Evolutionary conservation across 2,329 filamentous ascomycete genomes (phyloP).

Genomic region (Daldinia eschscholtzii): DNA sequence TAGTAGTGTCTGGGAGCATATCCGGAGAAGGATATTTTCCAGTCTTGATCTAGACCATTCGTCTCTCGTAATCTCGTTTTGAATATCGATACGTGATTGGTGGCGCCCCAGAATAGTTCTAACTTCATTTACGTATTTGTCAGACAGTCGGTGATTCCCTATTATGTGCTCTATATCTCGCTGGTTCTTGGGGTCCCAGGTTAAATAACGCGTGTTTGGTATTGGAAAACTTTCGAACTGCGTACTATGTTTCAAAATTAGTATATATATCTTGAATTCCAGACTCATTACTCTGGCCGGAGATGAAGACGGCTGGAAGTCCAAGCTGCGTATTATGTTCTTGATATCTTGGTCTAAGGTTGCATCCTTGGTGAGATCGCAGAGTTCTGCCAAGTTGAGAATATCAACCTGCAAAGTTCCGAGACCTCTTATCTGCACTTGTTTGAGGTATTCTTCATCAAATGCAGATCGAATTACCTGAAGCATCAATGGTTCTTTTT

Average conservation of each 20-base stretch:
- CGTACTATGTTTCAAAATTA: background rate
- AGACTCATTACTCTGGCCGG: background rate
- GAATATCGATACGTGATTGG: background rate
- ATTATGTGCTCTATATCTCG: background rate
- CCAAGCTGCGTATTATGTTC: background rate
- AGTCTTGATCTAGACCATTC: background rate
- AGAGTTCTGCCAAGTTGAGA: background rate
- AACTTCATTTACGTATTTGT: background rate
- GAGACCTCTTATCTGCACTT: background rate
- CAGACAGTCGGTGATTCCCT: background rate
- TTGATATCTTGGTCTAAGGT: background rate
- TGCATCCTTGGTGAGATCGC: background rate
- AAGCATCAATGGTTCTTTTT: background rate
- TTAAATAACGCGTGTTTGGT: background rate
- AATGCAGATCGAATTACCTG: conserved; percentile 3
- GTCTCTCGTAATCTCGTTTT: background rate
- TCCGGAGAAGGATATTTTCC: conserved; percentile 23
- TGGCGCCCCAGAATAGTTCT: background rate
- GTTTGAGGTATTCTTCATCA: background rate
- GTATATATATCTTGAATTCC: background rate
- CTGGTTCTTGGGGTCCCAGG: background rate
- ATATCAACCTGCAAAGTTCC: background rate
- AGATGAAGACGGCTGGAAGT: background rate
- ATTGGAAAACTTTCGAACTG: background rate
- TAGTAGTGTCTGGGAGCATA: conserved; percentile 9